Conservation (phyloP, 2,329 filamentous ascomycete genomes). For the Teratosphaeria gauchensis region DNA sequence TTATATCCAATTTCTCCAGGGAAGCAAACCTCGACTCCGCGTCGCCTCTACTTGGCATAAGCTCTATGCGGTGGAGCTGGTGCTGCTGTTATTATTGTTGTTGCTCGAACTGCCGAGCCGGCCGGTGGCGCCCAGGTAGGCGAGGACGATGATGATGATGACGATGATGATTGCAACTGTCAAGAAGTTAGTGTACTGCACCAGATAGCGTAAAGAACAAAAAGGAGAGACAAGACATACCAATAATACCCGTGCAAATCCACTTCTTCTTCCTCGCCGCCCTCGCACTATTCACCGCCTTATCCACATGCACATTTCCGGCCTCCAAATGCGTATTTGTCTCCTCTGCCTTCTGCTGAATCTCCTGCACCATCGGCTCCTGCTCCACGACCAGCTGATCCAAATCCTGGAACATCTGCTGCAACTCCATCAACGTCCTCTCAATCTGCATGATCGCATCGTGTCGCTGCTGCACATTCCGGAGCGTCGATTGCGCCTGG, state of each 20-base stretch:
- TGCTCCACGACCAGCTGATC: conserved; percentile 79
- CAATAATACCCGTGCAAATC: conserved; percentile 74
- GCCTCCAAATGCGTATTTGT: conserved; percentile 75
- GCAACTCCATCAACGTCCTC: conserved; percentile 75
- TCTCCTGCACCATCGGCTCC: conserved; percentile 66
- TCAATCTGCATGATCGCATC: conserved; percentile 87
- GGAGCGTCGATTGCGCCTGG: conserved; percentile 68
- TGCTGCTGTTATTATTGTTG: conserved; percentile 8
- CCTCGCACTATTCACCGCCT: conserved; percentile 73
- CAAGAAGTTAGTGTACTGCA: background rate
- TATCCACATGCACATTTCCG: conserved; percentile 72
- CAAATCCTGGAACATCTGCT: conserved; percentile 82
- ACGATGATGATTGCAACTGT: conserved; percentile 23
- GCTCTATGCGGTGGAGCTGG: background rate
- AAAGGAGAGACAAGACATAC: conserved; percentile 32
- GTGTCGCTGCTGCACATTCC: conserved; percentile 73
- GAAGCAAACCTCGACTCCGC: too few species aligned
- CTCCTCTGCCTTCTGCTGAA: conserved; percentile 80
- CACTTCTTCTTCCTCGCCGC: conserved; percentile 88
- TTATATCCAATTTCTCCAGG: too few species aligned
- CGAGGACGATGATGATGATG: conserved; percentile 31
- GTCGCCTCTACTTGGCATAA: too few species aligned
- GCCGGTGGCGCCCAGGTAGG: conserved; percentile 18
- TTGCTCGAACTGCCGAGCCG: conserved; percentile 7
- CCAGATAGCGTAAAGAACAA: conserved; percentile 15